phyloP scores from a whole-genome alignment of 2,329 filamentous ascomycete species.

The Rhinocladiella similis region DNA sequence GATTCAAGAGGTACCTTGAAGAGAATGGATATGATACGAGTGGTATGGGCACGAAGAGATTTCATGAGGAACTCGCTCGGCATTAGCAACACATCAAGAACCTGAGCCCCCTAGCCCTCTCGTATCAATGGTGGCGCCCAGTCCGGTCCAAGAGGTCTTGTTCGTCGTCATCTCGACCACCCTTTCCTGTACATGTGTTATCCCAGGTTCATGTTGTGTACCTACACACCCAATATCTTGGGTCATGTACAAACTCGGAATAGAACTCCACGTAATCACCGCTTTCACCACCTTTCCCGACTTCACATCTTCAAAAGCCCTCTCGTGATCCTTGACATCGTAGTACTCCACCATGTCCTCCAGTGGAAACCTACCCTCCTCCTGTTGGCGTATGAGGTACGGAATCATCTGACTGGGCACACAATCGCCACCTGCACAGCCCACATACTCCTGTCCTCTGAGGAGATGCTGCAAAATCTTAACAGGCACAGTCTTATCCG shows the following conservation, averaged over 20 bases:
- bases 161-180: too few species aligned
- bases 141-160: too few species aligned
- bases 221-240: too few species aligned
- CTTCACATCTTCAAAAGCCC: conserved; percentile 3
- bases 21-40: conserved; percentile 73
- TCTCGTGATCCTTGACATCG: not conserved
- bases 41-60: conserved; percentile 49
- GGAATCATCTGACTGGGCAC: not conserved
- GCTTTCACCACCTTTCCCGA: conserved; percentile 3
- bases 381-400: conserved; percentile 1
- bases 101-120: too few species aligned
- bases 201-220: too few species aligned
- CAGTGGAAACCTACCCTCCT: conserved; percentile 1
- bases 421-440: not conserved
- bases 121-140: too few species aligned
- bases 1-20: conserved; percentile 75
- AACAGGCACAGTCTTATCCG: conserved; percentile 12
- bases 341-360: conserved; percentile 6
- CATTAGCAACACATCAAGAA: not conserved
- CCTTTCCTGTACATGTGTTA: too few species aligned
- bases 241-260: too few species aligned
- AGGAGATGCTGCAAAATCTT: conserved; percentile 19
- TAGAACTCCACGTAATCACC: conserved; percentile 35
- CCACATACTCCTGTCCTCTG: not conserved
- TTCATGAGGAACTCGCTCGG: conserved; percentile 2